These are phyloP conservation scores for Rusavskia elegans DNA, from an alignment of 495 filamentous ascomycete species.

Conservation along the genomic window DNA sequence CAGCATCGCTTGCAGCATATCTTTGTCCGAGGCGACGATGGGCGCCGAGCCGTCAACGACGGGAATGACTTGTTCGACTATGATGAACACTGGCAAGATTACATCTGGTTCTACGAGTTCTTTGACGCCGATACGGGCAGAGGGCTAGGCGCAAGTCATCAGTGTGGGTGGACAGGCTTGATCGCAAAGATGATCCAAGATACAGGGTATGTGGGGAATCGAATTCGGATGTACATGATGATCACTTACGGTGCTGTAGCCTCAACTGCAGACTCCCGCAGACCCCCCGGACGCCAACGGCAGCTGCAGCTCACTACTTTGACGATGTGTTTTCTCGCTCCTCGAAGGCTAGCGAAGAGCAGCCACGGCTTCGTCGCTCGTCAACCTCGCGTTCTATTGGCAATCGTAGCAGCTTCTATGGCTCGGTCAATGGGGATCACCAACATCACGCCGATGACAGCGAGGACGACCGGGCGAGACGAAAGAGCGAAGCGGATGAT, in stretches of 20 bases:
- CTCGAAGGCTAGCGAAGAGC: conserved; percentile 23
- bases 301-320: conserved; percentile 81
- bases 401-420: conserved; percentile 63
- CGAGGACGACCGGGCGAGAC: conserved; percentile 18
- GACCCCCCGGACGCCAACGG: conserved; percentile 73
- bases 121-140: conserved; percentile 87
- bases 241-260: conserved; percentile 24
- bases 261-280: conserved; percentile 85
- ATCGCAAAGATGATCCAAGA: conserved; percentile 96
- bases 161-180: conserved; percentile 94
- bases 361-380: conserved; percentile 51
- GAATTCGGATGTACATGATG: background rate
- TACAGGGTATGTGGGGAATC: conserved; percentile 50
- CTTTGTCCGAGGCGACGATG: conserved; percentile 68
- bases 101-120: conserved; percentile 93
- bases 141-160: conserved; percentile 82
- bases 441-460: conserved; percentile 10
- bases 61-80: conserved; percentile 73
- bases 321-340: conserved; percentile 65
- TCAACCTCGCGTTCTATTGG: conserved; percentile 78
- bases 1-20: conserved; percentile 91
- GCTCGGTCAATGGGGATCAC: conserved; percentile 29
- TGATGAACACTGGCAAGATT: conserved; percentile 81
- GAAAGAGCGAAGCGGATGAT: conserved; percentile 38
- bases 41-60: conserved; percentile 70